Evolutionary conservation across 306 rosid genomes (phyloP), one percentile per base, ranked within the genome.

Genomic region (Castanospermum australe): DNA sequence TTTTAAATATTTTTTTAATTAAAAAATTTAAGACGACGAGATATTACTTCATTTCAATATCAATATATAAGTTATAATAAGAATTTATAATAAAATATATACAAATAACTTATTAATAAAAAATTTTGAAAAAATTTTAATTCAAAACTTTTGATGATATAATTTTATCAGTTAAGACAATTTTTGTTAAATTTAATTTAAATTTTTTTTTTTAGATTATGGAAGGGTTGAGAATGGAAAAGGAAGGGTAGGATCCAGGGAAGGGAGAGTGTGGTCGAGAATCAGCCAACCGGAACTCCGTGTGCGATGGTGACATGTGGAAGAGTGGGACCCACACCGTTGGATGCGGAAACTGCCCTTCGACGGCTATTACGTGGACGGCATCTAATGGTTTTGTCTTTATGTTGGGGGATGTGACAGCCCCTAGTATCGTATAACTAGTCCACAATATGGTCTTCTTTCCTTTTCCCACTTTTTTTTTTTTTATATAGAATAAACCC

Each of bases 301-400:
- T 20, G 59, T 24, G 62, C 76, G 82, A 84, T 52, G 73, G 33
- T 56, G 83, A 76, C 69, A 50, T 71, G 74, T 67, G 73, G 76
- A 63, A 6, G 17, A 32, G 76, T 17, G 9, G 36, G 33, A 32
- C 25, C 69, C 57, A 42, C 5, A 10, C 8, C 79, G 44, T 8
- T 17, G 28, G 57, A 57, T 41, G 44, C 79, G 79, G 79, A 60
- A 67, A 38, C 36, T 76, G 79, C 73, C 33, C 54, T 82, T 80
- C 61, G 89, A 86, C 84, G 84, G 80, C 85, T 60, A 50, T 63
- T 77, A 68, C 86, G 82, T 77, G 81, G 67, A 73, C 32, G 52
- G 65, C 25, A 72, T 36, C 77, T 4, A 13, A 13, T 36, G 28
- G 15, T 47, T 70, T 51, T 70, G 76, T 70, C 76, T 70, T 70